Evolutionary conservation across 148 eudicot species (phyloP).

Genomic region (Chenopodium berlandieri): DNA sequence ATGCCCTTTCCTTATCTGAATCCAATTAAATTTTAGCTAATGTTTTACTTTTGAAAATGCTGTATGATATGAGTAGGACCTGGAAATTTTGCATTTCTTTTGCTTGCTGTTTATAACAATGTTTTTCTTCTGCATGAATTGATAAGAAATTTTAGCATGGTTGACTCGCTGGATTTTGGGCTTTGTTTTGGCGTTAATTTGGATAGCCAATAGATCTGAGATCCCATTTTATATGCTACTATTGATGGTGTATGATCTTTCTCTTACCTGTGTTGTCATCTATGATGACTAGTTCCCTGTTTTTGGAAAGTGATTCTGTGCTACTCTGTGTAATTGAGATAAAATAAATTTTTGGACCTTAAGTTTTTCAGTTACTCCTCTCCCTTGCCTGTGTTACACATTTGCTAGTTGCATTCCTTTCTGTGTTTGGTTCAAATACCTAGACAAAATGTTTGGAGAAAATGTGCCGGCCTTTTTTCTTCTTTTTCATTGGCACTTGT

Average conservation of each 20-base stretch:
- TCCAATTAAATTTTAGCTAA: not conserved
- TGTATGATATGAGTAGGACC: not conserved
- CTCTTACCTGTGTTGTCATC: not conserved
- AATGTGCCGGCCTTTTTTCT: not conserved
- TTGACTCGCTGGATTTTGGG: not conserved
- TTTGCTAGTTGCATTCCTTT: not conserved
- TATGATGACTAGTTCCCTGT: not conserved
- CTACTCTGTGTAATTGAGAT: not conserved
- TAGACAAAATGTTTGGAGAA: not conserved
- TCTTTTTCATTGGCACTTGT: not conserved
- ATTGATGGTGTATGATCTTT: not conserved
- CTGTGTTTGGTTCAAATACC: not conserved
- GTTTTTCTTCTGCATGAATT: not conserved
- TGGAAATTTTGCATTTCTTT: not conserved
- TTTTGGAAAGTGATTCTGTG: not conserved
- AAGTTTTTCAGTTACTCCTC: not conserved
- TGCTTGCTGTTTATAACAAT: not conserved
- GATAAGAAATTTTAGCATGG: not conserved
- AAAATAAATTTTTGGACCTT: not conserved
- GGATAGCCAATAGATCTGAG: not conserved
- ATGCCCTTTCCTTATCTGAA: not conserved
- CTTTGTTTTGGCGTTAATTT: not conserved
- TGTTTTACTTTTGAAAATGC: not conserved
- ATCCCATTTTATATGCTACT: not conserved
- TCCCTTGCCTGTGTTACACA: not conserved